Evolutionary conservation across 768 basidiomycete genomes (phyloP).

Genomic region (Russula emetica): DNA sequence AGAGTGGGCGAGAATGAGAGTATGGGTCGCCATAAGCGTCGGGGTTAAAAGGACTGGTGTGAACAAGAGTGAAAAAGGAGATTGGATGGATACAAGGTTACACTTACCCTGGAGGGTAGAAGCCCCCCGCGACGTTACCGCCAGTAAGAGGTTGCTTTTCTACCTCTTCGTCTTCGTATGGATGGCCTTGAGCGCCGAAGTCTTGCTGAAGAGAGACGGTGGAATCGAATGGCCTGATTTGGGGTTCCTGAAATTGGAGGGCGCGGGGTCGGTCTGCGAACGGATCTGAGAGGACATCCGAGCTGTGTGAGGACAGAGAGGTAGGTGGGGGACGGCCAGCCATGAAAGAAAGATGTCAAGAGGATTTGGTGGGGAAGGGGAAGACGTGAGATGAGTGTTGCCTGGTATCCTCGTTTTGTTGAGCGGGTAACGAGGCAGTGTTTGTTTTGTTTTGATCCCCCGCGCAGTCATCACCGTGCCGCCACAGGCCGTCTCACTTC

Average conservation of each 20-base stretch:
- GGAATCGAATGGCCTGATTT: slow-evolving; percentile 56
- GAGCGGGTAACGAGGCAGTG: slow-evolving; percentile 28
- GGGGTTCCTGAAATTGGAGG: slow-evolving; percentile 57
- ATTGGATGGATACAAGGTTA: slow-evolving; percentile 6
- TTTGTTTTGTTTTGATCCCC: neutral
- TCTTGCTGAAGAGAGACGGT: slow-evolving; percentile 52
- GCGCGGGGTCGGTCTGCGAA: slow-evolving; percentile 66
- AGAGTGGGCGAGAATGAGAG: slow-evolving; percentile 39
- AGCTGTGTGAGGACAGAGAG: slow-evolving; percentile 36
- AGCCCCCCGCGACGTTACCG: slow-evolving; percentile 56
- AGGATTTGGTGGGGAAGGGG: neutral
- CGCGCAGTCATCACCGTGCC: neutral
- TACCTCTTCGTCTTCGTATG: slow-evolving; percentile 61
- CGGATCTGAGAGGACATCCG: slow-evolving; percentile 53
- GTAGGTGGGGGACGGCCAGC: slow-evolving; percentile 31
- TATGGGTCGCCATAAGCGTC: slow-evolving; percentile 66
- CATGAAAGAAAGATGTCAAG: slow-evolving; percentile 29
- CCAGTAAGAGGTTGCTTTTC: slow-evolving; percentile 75
- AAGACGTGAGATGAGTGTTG: neutral
- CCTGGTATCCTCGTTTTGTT: slow-evolving; percentile 24
- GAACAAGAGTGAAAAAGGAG: slow-evolving; percentile 13
- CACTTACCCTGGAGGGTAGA: slow-evolving; percentile 72
- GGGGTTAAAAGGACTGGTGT: slow-evolving; percentile 44
- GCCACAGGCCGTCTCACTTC: neutral
- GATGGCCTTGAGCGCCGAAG: slow-evolving; percentile 39